phyloP scores from a whole-genome alignment of 768 basidiomycete genomes.

The Amyloporia xantha region DNA sequence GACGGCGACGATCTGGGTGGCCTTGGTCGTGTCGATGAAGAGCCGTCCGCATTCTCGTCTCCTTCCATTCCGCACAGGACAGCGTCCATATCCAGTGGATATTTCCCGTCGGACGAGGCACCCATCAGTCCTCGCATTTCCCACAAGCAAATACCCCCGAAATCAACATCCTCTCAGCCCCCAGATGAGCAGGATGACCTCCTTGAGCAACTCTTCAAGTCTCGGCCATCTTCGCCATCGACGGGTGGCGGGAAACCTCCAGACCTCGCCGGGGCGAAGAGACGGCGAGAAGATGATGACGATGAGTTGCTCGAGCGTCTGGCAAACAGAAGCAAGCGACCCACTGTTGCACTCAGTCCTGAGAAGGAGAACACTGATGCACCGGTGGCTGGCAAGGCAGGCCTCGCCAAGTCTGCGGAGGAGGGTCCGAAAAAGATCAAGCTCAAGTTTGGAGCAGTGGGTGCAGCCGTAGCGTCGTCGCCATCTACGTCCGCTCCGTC shows the following conservation, averaged over 20 bases:
- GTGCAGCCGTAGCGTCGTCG: constrained; percentile 26
- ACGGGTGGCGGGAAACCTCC: constrained; percentile 12
- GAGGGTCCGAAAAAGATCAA: constrained; percentile 68
- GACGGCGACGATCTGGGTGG: constrained; percentile 48
- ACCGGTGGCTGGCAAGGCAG: constrained; percentile 16
- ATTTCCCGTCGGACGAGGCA: constrained; percentile 3
- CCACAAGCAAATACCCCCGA: constrained; percentile 32
- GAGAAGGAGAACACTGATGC: constrained; percentile 28
- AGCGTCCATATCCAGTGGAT: constrained; percentile 1
- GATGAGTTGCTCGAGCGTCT: constrained; percentile 62
- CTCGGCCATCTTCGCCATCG: constrained; percentile 16
- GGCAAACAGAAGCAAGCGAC: constrained; percentile 37
- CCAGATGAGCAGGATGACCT: constrained; percentile 50
- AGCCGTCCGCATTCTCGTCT: constrained; percentile 7
- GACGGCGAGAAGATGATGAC: constrained; percentile 51
- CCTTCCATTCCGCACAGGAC: background rate
- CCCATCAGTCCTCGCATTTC: constrained; percentile 25
- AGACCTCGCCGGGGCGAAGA: constrained; percentile 12
- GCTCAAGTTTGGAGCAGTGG: constrained; percentile 55
- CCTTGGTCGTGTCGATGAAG: constrained; percentile 5
- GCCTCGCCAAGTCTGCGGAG: constrained; percentile 28
- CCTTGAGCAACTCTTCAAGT: constrained; percentile 47
- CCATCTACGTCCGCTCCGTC: constrained; percentile 32
- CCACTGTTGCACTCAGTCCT: constrained; percentile 29
- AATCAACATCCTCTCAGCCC: constrained; percentile 21